Percentiles rank a stretch among this genome's conserved stretches.
Evolutionary conservation across 345 rosid genomes (phyloP).

Genomic region (Brassica rapa): DNA sequence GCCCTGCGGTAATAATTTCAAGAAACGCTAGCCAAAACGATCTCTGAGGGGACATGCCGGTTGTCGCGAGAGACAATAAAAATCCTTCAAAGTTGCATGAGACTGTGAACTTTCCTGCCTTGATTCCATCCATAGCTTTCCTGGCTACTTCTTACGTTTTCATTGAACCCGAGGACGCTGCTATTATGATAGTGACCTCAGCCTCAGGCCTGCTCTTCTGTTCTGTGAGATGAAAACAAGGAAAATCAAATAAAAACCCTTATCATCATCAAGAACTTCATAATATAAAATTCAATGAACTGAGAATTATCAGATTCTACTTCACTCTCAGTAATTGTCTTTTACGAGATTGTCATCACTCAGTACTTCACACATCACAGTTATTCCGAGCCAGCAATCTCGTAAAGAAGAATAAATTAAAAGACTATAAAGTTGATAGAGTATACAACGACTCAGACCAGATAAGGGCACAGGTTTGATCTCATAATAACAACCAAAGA

Average conservation of each 20-base stretch:
- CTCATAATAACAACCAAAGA: not conserved
- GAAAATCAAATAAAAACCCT: slow-evolving; percentile 10
- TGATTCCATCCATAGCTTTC: slow-evolving; percentile 69
- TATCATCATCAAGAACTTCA: slow-evolving; percentile 9
- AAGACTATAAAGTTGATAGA: too few species aligned
- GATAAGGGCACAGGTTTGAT: not conserved
- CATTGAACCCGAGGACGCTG: slow-evolving; percentile 64
- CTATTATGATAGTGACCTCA: slow-evolving; percentile 55
- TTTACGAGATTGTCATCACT: not conserved
- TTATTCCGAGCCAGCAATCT: not conserved
- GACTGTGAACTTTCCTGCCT: slow-evolving; percentile 61
- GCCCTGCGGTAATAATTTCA: slow-evolving; percentile 62
- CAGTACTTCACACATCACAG: not conserved
- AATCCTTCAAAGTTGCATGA: slow-evolving; percentile 79
- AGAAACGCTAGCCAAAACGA: slow-evolving; percentile 71
- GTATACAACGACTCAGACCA: not conserved
- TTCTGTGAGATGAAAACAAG: slow-evolving; percentile 40
- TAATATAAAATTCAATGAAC: not conserved
- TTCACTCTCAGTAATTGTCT: too few species aligned
- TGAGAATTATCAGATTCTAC: too few species aligned
- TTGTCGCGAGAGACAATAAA: slow-evolving; percentile 60
- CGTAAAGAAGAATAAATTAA: not conserved
- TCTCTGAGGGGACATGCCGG: slow-evolving; percentile 79
- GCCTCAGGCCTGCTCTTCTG: slow-evolving; percentile 55
- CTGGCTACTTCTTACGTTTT: slow-evolving; percentile 78